Evolutionary conservation across 345 rosid genomes (phyloP).

Genomic region (Physaria fendleri): DNA sequence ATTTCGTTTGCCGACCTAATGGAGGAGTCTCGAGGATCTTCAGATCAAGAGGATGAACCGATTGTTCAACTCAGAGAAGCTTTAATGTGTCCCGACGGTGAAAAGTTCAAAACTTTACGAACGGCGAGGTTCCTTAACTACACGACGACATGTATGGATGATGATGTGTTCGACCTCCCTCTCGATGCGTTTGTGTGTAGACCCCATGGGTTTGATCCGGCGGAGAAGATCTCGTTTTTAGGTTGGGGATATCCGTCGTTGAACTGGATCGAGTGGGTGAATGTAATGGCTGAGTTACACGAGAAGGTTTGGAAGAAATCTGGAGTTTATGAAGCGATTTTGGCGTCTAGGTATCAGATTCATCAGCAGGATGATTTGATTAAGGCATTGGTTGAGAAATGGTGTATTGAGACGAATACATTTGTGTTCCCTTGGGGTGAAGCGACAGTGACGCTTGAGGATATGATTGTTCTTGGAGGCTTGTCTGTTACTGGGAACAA

Average conservation of each 20-base stretch:
- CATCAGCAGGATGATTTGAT: slow-evolving; percentile 28
- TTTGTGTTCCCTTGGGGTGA: slow-evolving; percentile 57
- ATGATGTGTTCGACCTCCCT: slow-evolving; percentile 22
- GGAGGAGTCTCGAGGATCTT: slow-evolving; percentile 31
- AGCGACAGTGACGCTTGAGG: slow-evolving; percentile 47
- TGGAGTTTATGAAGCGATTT: slow-evolving; percentile 41
- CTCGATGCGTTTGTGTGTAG: slow-evolving; percentile 2
- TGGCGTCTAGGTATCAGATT: slow-evolving; percentile 36
- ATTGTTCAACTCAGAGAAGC: slow-evolving; percentile 39
- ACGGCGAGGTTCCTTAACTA: slow-evolving; percentile 38
- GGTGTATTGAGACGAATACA: slow-evolving; percentile 43
- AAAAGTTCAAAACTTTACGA: slow-evolving; percentile 16
- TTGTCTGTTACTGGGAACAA: slow-evolving; percentile 44
- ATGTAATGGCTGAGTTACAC: slow-evolving; percentile 29
- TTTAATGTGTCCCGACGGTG: slow-evolving; percentile 32
- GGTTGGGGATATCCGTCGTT: slow-evolving; percentile 32
- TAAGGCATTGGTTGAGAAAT: slow-evolving; percentile 39
- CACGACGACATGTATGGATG: slow-evolving; percentile 12
- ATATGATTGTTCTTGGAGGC: slow-evolving; percentile 37
- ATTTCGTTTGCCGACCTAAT: background rate
- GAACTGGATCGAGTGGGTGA: slow-evolving; percentile 43
- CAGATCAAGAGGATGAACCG: slow-evolving; percentile 23
- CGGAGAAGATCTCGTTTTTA: slow-evolving; percentile 13
- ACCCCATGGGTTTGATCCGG: slow-evolving; percentile 7
- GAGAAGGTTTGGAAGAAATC: slow-evolving; percentile 35